phyloP scores from a whole-genome alignment of 2,329 filamentous ascomycete species.

The Penicillium sp. region DNA sequence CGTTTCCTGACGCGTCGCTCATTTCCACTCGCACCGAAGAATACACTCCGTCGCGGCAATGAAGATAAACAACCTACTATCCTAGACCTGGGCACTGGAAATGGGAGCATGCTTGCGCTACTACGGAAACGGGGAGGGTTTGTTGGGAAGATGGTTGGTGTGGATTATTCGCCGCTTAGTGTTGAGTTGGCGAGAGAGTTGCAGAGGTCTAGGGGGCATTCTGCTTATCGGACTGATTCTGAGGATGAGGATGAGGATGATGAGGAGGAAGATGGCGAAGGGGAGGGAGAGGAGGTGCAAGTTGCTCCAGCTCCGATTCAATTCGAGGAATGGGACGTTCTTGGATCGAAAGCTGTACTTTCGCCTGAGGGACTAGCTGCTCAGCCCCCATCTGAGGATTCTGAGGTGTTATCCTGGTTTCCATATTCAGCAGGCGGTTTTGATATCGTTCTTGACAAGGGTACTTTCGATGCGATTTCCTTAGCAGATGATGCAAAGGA shows the following conservation, averaged over 20 bases:
- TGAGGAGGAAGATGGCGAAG: constrained; percentile 38
- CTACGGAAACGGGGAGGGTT: constrained; percentile 67
- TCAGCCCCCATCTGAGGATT: background rate
- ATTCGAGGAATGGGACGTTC: constrained; percentile 66
- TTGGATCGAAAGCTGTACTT: constrained; percentile 42
- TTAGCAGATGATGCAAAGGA: constrained; percentile 51
- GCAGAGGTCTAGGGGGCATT: constrained; percentile 38
- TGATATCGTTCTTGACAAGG: constrained; percentile 95
- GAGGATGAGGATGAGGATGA: constrained; percentile 53
- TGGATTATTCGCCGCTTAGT: constrained; percentile 81
- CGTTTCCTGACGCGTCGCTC: constrained; percentile 60
- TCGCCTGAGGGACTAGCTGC: constrained; percentile 35
- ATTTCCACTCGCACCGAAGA: constrained; percentile 45
- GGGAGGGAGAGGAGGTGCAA: constrained; percentile 21
- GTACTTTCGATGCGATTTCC: constrained; percentile 93
- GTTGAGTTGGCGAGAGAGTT: constrained; percentile 72
- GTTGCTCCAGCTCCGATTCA: constrained; percentile 30
- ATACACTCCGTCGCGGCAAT: constrained; percentile 24
- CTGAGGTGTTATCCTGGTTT: constrained; percentile 36
- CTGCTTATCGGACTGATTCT: constrained; percentile 33
- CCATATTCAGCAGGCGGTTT: constrained; percentile 58
- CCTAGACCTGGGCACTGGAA: constrained; percentile 89
- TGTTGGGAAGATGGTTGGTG: constrained; percentile 71
- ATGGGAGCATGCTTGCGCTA: constrained; percentile 87
- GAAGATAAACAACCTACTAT: constrained; percentile 46